Evolutionary conservation across 345 rosid species (phyloP).

Genomic region (Euphorbia tirucalli): DNA sequence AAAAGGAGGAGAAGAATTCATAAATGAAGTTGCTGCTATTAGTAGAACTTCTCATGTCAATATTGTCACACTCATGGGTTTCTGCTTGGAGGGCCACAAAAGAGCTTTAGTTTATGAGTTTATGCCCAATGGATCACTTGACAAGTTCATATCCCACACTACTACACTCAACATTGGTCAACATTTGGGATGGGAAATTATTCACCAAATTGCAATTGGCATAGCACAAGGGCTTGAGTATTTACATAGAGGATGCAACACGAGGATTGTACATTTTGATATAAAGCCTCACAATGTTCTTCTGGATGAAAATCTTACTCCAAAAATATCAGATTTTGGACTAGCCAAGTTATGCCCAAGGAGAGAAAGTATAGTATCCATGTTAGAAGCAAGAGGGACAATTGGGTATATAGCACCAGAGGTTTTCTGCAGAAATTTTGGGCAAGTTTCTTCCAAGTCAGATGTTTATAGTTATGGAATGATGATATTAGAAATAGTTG

Average conservation of each 20-base stretch:
- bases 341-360: background rate
- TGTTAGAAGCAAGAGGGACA: conserved; percentile 10
- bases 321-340: conserved; percentile 12
- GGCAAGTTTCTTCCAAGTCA: conserved; percentile 4
- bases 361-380: background rate
- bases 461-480: conserved; percentile 15
- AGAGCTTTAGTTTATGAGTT: conserved; percentile 12
- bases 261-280: conserved; percentile 12
- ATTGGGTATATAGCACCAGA: conserved; percentile 18
- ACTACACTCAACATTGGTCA: background rate
- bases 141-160: background rate
- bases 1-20: conserved; percentile 7
- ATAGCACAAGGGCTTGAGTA: conserved; percentile 15
- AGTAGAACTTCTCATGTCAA: conserved; percentile 21
- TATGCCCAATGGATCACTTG: conserved; percentile 13
- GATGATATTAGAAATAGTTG: conserved; percentile 12
- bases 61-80: conserved; percentile 1
- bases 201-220: conserved; percentile 3
- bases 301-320: background rate
- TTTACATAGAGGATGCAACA: conserved; percentile 15
- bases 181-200: too few relatives aligned
- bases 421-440: conserved; percentile 12
- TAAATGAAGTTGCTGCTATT: conserved; percentile 15
- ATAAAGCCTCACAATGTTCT: conserved; percentile 7
- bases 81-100: background rate